Evolutionary conservation across 2,329 filamentous ascomycete species (phyloP).

Genomic region (Macrophomina tecta): DNA sequence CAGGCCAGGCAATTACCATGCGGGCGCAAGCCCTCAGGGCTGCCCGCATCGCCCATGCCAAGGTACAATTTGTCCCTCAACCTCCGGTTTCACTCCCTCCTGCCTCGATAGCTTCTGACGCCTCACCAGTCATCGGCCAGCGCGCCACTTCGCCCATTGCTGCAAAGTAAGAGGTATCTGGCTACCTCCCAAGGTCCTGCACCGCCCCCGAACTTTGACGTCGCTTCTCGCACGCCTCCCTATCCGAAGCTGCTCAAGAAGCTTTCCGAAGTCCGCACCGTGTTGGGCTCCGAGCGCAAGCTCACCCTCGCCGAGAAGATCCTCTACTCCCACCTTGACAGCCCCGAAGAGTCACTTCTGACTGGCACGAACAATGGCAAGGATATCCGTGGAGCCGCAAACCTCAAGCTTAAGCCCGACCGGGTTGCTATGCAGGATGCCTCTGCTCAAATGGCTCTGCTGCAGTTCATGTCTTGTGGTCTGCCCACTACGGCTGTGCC

Average conservation of each 20-base stretch:
- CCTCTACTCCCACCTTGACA: conserved; percentile 92
- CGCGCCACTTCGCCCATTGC: conserved; percentile 26
- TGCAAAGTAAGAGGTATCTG: conserved; percentile 37
- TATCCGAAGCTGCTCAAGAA: conserved; percentile 82
- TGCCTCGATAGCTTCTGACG: conserved; percentile 31
- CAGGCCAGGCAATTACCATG: conserved; percentile 36
- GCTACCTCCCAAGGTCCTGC: conserved; percentile 41
- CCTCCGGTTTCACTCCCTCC: not conserved
- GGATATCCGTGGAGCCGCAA: conserved; percentile 83
- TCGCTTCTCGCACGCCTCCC: conserved; percentile 70
- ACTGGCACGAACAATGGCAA: conserved; percentile 82
- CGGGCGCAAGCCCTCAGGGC: conserved; percentile 42
- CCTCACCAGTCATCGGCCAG: conserved; percentile 34
- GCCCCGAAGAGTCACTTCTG: conserved; percentile 85
- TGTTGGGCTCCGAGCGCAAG: conserved; percentile 67
- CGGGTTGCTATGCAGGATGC: conserved; percentile 99
- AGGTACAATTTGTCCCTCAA: conserved; percentile 35
- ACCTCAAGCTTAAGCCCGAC: conserved; percentile 96
- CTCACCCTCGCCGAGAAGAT: conserved; percentile 98
- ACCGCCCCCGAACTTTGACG: conserved; percentile 40
- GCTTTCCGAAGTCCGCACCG: conserved; percentile 74
- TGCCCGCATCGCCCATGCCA: conserved; percentile 40
- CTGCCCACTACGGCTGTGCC: conserved; percentile 89
- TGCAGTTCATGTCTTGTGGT: conserved; percentile 98
- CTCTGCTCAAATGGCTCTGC: conserved; percentile 94